phyloP scores from a whole-genome alignment of 371 early-diverging fungal species.

The Mucor racemosus region DNA sequence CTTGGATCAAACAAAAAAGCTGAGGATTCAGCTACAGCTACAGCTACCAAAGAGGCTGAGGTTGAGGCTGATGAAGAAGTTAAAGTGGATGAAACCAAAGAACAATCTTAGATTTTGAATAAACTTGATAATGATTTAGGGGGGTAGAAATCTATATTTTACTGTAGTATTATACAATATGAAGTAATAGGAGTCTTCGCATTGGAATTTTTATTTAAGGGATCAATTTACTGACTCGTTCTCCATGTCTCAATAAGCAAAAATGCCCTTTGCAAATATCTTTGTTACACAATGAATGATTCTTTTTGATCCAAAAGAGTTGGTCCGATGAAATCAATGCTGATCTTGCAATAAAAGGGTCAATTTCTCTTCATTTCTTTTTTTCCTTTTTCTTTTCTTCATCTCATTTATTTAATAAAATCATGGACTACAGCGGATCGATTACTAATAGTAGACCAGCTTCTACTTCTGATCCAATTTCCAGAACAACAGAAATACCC shows the following conservation, averaged over 20 bases:
- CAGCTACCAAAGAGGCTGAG: not conserved
- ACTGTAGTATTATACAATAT: not conserved
- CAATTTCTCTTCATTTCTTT: not conserved
- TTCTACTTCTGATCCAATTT: not conserved
- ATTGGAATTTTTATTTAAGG: slow-evolving; percentile 8
- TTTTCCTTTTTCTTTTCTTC: not conserved
- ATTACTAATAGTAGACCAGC: not conserved
- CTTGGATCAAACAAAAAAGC: slow-evolving; percentile 33
- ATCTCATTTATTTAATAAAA: not conserved
- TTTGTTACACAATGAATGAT: slow-evolving; percentile 3
- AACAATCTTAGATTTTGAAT: not conserved
- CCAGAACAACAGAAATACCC: not conserved
- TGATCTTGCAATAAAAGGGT: not conserved
- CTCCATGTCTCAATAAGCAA: not conserved
- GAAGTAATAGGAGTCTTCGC: not conserved
- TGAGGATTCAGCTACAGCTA: not conserved
- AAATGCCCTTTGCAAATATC: not conserved
- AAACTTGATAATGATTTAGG: not conserved
- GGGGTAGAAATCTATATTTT: not conserved
- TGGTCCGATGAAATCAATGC: slow-evolving; percentile 8
- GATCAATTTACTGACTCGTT: not conserved
- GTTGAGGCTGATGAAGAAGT: not conserved
- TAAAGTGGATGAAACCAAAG: not conserved
- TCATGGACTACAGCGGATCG: slow-evolving; percentile 5
- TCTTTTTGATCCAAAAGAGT: not conserved